phyloP scores from a whole-genome alignment of 352 stramenopile genomes.

The Pythium graminicola region DNA sequence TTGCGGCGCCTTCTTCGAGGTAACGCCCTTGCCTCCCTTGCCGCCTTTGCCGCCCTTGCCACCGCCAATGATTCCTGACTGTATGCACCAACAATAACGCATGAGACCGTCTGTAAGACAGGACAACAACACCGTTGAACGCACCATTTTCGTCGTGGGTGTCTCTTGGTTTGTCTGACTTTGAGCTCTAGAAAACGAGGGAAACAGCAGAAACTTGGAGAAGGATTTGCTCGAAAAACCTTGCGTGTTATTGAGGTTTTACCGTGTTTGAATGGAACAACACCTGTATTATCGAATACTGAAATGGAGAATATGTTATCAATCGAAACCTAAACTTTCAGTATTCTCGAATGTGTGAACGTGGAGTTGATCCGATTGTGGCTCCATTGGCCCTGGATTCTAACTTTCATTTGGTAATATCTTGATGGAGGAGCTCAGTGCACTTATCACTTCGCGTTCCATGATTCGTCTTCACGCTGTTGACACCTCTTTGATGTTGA shows the following conservation, averaged over 20 bases:
- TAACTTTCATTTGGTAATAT: no score
- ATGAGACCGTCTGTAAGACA: neutral
- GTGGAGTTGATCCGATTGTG: no score
- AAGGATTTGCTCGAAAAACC: conserved; percentile 22
- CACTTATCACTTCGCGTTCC: no score
- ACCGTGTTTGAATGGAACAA: conserved; percentile 19
- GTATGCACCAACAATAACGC: neutral
- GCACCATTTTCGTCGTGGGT: conserved; percentile 14
- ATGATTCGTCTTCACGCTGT: no score
- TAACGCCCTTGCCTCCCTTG: conserved; percentile 99
- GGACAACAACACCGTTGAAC: neutral
- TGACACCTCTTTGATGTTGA: no score
- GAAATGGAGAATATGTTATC: no score
- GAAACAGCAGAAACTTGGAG: conserved; percentile 12
- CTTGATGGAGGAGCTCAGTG: neutral
- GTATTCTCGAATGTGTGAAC: no score
- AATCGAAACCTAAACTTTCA: no score
- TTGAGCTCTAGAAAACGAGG: conserved; percentile 21
- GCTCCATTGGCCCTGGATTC: no score
- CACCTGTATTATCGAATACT: conserved; percentile 8
- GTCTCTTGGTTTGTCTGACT: conserved; percentile 17
- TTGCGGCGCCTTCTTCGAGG: conserved; percentile 98
- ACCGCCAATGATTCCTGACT: conserved; percentile 86
- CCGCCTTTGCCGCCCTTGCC: conserved; percentile 96
- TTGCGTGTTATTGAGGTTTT: conserved; percentile 19